These are phyloP conservation scores for Nakazawaea wyomingensis DNA, from an alignment of 805 yeast genomes.

Conservation along the genomic window DNA sequence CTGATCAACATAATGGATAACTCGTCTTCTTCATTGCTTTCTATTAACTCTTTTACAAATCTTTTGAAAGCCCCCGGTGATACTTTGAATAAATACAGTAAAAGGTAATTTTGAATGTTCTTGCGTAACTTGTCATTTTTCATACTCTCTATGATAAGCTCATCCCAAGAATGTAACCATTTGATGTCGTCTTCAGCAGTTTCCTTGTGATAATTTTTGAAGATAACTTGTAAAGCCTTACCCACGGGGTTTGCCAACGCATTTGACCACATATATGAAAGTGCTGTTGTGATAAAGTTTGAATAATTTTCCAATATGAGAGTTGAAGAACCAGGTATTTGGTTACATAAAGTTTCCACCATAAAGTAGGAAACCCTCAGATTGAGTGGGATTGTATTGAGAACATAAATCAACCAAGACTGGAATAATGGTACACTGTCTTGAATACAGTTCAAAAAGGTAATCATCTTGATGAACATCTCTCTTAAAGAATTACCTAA, in stretches of 20 bases:
- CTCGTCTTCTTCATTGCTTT: slow-evolving; percentile 21
- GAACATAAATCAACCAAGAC: slow-evolving; percentile 41
- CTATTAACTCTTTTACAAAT: slow-evolving; percentile 32
- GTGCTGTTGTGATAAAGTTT: slow-evolving; percentile 39
- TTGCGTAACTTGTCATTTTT: slow-evolving; percentile 27
- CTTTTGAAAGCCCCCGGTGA: slow-evolving; percentile 37
- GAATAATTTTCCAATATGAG: slow-evolving; percentile 41
- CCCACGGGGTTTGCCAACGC: slow-evolving; percentile 64
- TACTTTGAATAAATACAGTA: slow-evolving; percentile 57
- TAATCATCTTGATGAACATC: slow-evolving; percentile 49
- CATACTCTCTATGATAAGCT: slow-evolving; percentile 31
- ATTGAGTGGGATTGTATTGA: slow-evolving; percentile 38
- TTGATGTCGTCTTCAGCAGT: slow-evolving; percentile 21
- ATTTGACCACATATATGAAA: slow-evolving; percentile 47
- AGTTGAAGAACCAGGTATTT: slow-evolving; percentile 31
- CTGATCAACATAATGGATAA: slow-evolving; percentile 45
- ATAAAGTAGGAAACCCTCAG: slow-evolving; percentile 59
- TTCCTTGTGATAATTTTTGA: slow-evolving; percentile 28
- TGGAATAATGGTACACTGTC: slow-evolving; percentile 23
- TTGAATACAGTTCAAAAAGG: slow-evolving; percentile 28
- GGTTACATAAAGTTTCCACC: slow-evolving; percentile 50
- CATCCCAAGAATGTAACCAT: slow-evolving; percentile 54
- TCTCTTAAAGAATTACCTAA: slow-evolving; percentile 64
- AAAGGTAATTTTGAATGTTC: slow-evolving; percentile 51
- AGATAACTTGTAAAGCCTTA: slow-evolving; percentile 43